Evolutionary conservation across 305 asterid genomes (phyloP), one percentile per base, ranked within the genome.

Genomic region (Solanum hybrid): DNA sequence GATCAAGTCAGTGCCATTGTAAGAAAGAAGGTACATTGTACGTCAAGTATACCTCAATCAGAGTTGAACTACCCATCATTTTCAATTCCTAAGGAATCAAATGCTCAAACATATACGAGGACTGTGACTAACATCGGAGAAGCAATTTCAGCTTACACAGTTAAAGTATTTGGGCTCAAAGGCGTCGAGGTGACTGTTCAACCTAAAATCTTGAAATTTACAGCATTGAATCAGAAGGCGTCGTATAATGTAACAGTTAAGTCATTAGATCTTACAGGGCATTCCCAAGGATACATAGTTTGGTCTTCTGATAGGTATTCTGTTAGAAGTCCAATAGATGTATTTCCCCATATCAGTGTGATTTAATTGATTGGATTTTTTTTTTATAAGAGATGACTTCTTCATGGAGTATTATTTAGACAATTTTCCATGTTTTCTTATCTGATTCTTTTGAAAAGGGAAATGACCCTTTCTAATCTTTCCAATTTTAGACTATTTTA

Each of bases 1-100:
- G 94, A 91, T 17, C 88, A 98, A 40, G 56, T 91, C 76, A 90
- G 94, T 5, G 92, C 92, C 36, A 91, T 81, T 88, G 86, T 93
- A 7, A 90, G 90, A 5, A 90, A 88, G 4, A 89, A 90, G 0
- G 86, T 97, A 78, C 94, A 96, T 69, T 97, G 99, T 45, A 94
- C 96, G n/a, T 89, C 90, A 40, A 88, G 93, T 89, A 89, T 95
- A 78, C 98, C 97, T 86, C 95, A 92, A 92, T 98, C 96, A 85
- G 95, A 94, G 56, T 86, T 97, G 66, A 97, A 97, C 93, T 96
- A 96, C 89, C 98, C 99, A 24, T 94, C 95, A 27, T 94, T 97
- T 95, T 97, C 96, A 81, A 96, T 97, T 10, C 60, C 91, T 36
- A 87, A 94, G 92, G 93, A 60, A 87, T 31, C 51, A 31, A 92